Conservation (phyloP, 768 basidiomycete species). For the Tylopilus vinaceipallidus region DNA sequence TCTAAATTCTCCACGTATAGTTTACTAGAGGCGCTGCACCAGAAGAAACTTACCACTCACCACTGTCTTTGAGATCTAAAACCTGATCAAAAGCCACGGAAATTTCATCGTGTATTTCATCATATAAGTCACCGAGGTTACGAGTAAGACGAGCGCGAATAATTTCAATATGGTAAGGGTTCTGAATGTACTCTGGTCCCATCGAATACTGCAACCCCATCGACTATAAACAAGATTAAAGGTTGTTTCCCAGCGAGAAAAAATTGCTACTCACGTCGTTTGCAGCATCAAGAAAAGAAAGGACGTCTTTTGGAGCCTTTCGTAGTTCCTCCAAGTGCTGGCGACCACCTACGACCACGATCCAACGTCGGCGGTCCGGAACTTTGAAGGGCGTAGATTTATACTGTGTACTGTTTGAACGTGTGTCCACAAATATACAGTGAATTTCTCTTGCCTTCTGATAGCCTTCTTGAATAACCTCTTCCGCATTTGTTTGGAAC, state of each 20-base stretch:
- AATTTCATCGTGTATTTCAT: constrained; percentile 31
- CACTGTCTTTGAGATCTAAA: constrained; percentile 25
- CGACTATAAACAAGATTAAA: constrained; percentile 20
- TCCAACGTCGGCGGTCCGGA: too few species aligned
- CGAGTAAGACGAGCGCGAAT: constrained; percentile 36
- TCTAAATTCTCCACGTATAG: constrained; percentile 25
- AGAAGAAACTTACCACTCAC: constrained; percentile 1
- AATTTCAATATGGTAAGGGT: constrained; percentile 32
- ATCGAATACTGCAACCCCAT: constrained; percentile 40
- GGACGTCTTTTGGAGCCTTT: constrained; percentile 38
- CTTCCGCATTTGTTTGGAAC: too few species aligned
- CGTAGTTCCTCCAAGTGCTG: constrained; percentile 16
- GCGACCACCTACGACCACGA: too few species aligned
- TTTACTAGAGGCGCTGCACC: too few species aligned
- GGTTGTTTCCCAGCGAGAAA: neutral
- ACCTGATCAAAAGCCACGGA: constrained; percentile 37
- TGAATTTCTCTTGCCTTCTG: too few species aligned
- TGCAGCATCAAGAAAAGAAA: constrained; percentile 35
- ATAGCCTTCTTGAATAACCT: too few species aligned
- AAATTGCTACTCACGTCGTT: constrained; percentile 26
- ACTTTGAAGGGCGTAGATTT: too few species aligned
- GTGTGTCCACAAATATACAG: too few species aligned
- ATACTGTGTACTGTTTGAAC: too few species aligned
- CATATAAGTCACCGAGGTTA: constrained; percentile 28
- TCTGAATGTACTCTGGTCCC: constrained; percentile 28